Base-by-base conservation (phyloP, 177 flowering plant genomes). In the Tripterygium wilfordii region DNA sequence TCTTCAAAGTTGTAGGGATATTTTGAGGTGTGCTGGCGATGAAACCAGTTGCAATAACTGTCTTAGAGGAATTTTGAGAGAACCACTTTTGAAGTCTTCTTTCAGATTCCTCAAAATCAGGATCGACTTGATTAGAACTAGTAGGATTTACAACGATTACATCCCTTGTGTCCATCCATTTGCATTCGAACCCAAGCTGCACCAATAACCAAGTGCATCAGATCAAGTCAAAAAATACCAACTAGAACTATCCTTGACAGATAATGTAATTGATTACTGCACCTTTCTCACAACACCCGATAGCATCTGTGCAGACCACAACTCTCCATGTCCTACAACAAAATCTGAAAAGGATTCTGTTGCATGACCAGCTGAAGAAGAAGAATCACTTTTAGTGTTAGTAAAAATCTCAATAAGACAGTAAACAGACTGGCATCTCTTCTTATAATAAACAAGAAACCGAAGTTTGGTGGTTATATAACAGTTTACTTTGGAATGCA, bases 161-260 rank as follows among this genome's bases (percentile, higher is more conserved):
- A 7, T 92, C 96, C 65, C 97, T 78, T 6, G 99, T 83, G 61
- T 94, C 99, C 99, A 94, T 89, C 91, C 99, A 94, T 10, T 62
- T 61, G 66, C 96, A 89, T 28, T 83, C 80, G 17, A 62, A 25
- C 44, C 83, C 96, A 64, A 41, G 70, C 99, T 92, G 73, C 66
- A 68, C 8, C 4, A 26, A 23, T 48, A 45, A n/a, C n/a, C 37
- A 16, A 29, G 1, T 31, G 12, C 12, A 26, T n/a, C 9, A 24
- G 17, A 0, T 28, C 42, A 17, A 14, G 16, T 6, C 24, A 14
- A 8, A 56, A 17, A 45, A 29, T 13, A 26, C 29, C 30, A 29
- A 18, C 19, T 8, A 48, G 52, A 42, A 12, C 30, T 26, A 46
- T 8, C 33, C 10, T 9, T 39, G n/a, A 13, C 19, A 30, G 23